phyloP scores from a whole-genome alignment of 129 eudicot genomes.

The Chrysanthemum seticuspe region DNA sequence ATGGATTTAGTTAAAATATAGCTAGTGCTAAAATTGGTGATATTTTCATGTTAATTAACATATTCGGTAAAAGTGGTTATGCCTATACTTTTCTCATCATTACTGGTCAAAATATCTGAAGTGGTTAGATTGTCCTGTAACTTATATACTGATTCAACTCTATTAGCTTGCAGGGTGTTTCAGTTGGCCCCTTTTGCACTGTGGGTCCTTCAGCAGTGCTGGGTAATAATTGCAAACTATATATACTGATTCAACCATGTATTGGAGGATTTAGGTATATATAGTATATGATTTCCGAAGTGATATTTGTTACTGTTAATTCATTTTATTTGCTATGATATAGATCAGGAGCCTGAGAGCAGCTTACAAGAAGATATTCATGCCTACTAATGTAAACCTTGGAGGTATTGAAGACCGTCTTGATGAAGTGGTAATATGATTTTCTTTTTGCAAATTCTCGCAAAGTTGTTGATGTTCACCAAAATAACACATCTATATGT shows the following conservation, averaged over 20 bases:
- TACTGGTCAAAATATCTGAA: not conserved
- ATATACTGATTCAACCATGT: too few relatives aligned
- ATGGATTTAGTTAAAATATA: conserved; percentile 7
- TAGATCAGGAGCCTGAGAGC: conserved; percentile 62
- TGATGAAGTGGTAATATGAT: conserved; percentile 61
- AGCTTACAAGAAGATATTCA: conserved; percentile 79
- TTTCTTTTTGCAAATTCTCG: conserved; percentile 7
- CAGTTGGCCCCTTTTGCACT: too few relatives aligned
- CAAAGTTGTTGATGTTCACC: conserved; percentile 2
- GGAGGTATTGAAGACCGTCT: conserved; percentile 79
- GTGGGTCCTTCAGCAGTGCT: too few relatives aligned
- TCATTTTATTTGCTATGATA: not conserved
- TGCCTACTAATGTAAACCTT: conserved; percentile 45
- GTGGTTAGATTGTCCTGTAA: too few relatives aligned
- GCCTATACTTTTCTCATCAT: not conserved
- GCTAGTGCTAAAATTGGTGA: conserved; percentile 22
- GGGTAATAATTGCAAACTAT: too few relatives aligned
- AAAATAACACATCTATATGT: not conserved
- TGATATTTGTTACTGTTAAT: conserved; percentile 16
- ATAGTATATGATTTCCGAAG: too few relatives aligned
- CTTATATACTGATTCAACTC: too few relatives aligned
- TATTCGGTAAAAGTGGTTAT: conserved; percentile 14
- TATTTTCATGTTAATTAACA: conserved; percentile 3
- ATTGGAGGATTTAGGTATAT: too few relatives aligned
- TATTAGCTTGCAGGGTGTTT: too few relatives aligned